These are phyloP conservation scores for Colletotrichum brevisporum DNA, from an alignment of 2,329 filamentous ascomycete genomes.

Conservation along the genomic window DNA sequence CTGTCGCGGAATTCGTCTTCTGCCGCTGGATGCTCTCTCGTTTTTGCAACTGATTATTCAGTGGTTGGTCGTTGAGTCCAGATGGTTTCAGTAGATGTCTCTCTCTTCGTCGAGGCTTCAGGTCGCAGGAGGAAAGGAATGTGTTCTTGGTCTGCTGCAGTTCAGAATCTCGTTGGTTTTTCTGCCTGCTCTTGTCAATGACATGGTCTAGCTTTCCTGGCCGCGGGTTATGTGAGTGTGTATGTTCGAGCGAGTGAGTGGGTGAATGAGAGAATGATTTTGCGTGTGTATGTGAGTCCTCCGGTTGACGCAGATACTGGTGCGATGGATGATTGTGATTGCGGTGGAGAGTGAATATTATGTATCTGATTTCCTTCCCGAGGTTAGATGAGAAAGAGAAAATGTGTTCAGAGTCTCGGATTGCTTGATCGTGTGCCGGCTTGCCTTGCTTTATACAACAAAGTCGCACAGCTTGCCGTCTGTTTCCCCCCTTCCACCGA, in stretches of 20 bases:
- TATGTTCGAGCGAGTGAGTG: no score
- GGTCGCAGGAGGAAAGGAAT: no score
- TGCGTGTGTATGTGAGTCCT: background rate
- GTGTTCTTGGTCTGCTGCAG: background rate
- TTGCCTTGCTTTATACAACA: conserved; percentile 13
- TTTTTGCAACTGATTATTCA: background rate
- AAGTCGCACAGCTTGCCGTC: no score
- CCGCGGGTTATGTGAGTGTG: no score
- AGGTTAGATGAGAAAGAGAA: background rate
- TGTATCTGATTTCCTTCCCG: conserved; percentile 6
- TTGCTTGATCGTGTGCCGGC: background rate
- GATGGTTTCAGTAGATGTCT: background rate
- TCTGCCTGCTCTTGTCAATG: conserved; percentile 31
- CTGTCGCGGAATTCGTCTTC: no score
- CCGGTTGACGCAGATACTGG: background rate
- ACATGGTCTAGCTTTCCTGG: conserved; percentile 22
- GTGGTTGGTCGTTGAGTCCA: no score
- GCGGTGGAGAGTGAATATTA: background rate
- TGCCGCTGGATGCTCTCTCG: no score
- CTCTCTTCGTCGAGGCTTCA: background rate
- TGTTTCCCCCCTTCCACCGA: background rate
- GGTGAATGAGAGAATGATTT: background rate
- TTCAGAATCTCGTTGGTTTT: background rate
- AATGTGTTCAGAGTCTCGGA: background rate
- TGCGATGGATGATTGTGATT: background rate